Percentiles rank a stretch among this genome's conserved stretches.
Evolutionary conservation across 805 yeast genomes (phyloP).

Genomic region (Phaffomyces opuntiae): DNA sequence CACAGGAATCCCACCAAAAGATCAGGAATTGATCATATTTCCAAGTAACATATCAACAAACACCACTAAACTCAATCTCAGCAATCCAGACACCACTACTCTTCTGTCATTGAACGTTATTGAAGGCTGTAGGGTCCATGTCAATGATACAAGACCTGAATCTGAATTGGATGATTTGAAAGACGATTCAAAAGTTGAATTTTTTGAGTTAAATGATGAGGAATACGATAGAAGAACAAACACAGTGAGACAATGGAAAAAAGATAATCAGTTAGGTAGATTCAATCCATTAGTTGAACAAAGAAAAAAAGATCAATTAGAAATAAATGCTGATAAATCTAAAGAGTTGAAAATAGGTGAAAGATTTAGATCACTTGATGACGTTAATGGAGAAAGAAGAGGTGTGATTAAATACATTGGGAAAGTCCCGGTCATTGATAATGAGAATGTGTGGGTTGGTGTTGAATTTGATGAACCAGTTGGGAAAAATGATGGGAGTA

Average conservation of each 20-base stretch:
- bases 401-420: slow-evolving; percentile 76
- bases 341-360: slow-evolving; percentile 35
- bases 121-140: slow-evolving; percentile 44
- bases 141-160: slow-evolving; percentile 47
- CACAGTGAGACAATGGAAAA: slow-evolving; percentile 76
- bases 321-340: slow-evolving; percentile 26
- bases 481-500: slow-evolving; percentile 79
- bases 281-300: slow-evolving; percentile 47
- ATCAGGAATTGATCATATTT: slow-evolving; percentile 46
- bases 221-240: slow-evolving; percentile 55
- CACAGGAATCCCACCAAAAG: slow-evolving; percentile 64
- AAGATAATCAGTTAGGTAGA: slow-evolving; percentile 58
- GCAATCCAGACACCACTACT: slow-evolving; percentile 7
- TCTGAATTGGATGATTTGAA: slow-evolving; percentile 40
- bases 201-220: slow-evolving; percentile 43
- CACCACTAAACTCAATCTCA: slow-evolving; percentile 12
- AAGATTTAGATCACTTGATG: slow-evolving; percentile 46
- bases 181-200: slow-evolving; percentile 29
- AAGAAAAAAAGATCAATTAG: slow-evolving; percentile 22
- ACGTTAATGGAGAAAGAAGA: slow-evolving; percentile 43
- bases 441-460: slow-evolving; percentile 67
- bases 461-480: slow-evolving; percentile 78
- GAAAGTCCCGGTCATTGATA: slow-evolving; percentile 49
- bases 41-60: slow-evolving; percentile 27
- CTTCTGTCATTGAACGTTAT: slow-evolving; percentile 18